Percentiles rank a stretch among this genome's conserved stretches.
phyloP scores from a whole-genome alignment of 352 stramenopile species.

The Phytophthora capsici region DNA sequence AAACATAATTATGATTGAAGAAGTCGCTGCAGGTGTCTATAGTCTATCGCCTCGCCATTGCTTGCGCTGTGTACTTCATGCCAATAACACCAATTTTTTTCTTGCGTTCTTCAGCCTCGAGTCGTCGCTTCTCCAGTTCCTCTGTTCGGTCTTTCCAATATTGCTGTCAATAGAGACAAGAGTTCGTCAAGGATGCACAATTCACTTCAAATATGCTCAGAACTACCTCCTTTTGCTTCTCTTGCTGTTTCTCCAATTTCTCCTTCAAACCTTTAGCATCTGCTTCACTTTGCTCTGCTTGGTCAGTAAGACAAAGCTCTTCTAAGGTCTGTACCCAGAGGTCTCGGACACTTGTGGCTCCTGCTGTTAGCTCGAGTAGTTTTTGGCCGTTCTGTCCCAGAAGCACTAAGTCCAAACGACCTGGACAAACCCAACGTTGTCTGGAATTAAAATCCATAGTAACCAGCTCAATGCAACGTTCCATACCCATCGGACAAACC shows the following conservation, averaged over 20 bases:
- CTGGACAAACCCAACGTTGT: conserved; percentile 22
- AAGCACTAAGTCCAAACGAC: conserved; percentile 52
- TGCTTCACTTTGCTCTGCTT: conserved; percentile 31
- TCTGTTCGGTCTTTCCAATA: conserved; percentile 77
- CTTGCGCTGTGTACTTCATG: conserved; percentile 77
- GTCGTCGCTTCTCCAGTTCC: conserved; percentile 63
- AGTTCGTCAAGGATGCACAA: conserved; percentile 5
- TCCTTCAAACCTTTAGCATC: conserved; percentile 53
- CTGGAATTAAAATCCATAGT: background rate
- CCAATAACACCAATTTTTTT: conserved; percentile 72
- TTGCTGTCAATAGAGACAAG: conserved; percentile 32
- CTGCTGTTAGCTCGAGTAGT: conserved; percentile 63
- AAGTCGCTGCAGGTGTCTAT: background rate
- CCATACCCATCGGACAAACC: conserved; percentile 59
- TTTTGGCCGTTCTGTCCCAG: conserved; percentile 64
- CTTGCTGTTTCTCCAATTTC: conserved; percentile 61
- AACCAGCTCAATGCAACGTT: background rate
- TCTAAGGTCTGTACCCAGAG: conserved; percentile 77
- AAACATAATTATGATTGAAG: conserved; percentile 20
- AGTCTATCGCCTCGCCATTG: conserved; percentile 46
- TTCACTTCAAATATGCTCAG: too few species aligned
- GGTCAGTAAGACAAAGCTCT: conserved; percentile 48
- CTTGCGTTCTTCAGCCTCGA: conserved; percentile 77
- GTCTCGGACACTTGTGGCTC: conserved; percentile 48
- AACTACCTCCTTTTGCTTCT: conserved; percentile 76